A percentile compares a stretch with the other conserved stretches of the same genome.
Conservation (phyloP, 148 eudicot genomes). For the Talinum fruticosum region DNA sequence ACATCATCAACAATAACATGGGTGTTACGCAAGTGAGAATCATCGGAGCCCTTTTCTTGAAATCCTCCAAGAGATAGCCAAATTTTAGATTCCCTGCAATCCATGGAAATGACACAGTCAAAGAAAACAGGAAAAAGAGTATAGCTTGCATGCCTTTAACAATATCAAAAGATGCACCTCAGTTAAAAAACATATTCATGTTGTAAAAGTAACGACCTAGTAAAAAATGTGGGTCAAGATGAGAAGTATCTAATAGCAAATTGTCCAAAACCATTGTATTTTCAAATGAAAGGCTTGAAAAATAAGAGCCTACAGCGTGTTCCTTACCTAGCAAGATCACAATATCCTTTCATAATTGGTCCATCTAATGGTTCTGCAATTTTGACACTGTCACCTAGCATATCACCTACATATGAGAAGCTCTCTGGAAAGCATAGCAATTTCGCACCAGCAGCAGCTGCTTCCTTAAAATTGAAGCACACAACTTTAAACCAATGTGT, state of each 20-base stretch:
- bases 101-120: constrained; percentile 11
- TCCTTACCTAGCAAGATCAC: constrained; percentile 75
- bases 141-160: background rate
- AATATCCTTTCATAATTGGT: constrained; percentile 66
- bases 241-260: background rate
- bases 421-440: constrained; percentile 88
- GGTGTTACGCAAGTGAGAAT: constrained; percentile 76
- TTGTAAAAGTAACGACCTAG: background rate
- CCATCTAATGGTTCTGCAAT: constrained; percentile 83
- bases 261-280: background rate
- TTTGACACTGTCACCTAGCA: constrained; percentile 65
- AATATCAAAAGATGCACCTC: background rate
- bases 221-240: background rate
- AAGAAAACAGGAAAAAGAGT: background rate
- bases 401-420: constrained; percentile 69
- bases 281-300: background rate
- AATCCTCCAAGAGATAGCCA: constrained; percentile 98
- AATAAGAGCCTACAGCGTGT: background rate
- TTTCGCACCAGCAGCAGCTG: constrained; percentile 84
- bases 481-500: constrained; percentile 9
- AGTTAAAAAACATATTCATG: background rate
- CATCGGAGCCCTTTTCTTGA: constrained; percentile 84
- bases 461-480: constrained; percentile 50
- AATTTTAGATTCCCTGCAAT: constrained; percentile 75
- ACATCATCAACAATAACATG: constrained; percentile 82